Conservation (phyloP, 2,329 filamentous ascomycete species). For the Fusarium pininemorale region DNA sequence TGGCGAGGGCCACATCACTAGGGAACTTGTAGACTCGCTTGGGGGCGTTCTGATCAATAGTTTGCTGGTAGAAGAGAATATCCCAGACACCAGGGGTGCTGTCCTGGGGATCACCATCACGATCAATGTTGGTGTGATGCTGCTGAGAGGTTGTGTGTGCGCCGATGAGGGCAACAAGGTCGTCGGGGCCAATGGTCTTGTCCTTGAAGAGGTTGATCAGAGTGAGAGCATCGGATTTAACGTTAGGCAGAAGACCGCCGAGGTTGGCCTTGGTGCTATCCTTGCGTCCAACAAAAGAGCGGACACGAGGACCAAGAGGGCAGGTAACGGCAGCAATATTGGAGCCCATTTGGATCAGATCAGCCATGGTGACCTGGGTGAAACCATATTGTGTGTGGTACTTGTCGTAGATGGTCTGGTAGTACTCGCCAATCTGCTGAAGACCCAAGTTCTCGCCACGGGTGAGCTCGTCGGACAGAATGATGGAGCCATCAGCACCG, state of each 20-base stretch:
- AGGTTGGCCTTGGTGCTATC: slow-evolving; percentile 54
- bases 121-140: slow-evolving; percentile 52
- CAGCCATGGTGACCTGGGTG: slow-evolving; percentile 58
- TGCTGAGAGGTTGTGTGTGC: slow-evolving; percentile 64
- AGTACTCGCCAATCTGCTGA: slow-evolving; percentile 52
- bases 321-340: slow-evolving; percentile 60
- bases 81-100: slow-evolving; percentile 64
- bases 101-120: slow-evolving; percentile 59
- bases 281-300: slow-evolving; percentile 61
- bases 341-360: slow-evolving; percentile 63
- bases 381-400: slow-evolving; percentile 48
- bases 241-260: slow-evolving; percentile 54
- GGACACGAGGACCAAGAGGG: slow-evolving; percentile 57
- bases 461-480: slow-evolving; percentile 51
- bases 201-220: slow-evolving; percentile 59
- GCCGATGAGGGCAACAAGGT: slow-evolving; percentile 63
- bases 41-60: slow-evolving; percentile 44
- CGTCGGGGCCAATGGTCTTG: slow-evolving; percentile 62
- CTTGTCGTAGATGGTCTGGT: slow-evolving; percentile 52
- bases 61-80: slow-evolving; percentile 59
- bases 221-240: slow-evolving; percentile 55
- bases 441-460: slow-evolving; percentile 59
- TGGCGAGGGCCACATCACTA: slow-evolving; percentile 53
- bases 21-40: slow-evolving; percentile 53
- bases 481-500: slow-evolving; percentile 59